phyloP scores from a whole-genome alignment of 768 basidiomycete genomes.

The Sistotremastrum niveocremeum region DNA sequence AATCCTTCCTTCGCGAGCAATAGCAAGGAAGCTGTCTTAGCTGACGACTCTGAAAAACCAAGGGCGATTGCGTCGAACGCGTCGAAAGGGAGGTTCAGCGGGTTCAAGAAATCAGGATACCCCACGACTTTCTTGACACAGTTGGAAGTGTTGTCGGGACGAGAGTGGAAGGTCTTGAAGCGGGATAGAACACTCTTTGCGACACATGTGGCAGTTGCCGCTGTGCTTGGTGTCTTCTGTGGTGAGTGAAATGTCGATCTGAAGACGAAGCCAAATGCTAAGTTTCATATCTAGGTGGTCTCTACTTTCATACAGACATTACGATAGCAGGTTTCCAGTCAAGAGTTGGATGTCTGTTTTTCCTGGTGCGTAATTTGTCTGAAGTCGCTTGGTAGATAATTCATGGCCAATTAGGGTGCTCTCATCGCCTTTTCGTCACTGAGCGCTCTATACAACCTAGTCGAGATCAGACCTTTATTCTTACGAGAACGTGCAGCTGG shows the following conservation, averaged over 20 bases:
- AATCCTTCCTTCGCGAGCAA: neutral
- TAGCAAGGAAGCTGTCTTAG: neutral
- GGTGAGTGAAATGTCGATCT: constrained; percentile 29
- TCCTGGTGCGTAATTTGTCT: constrained; percentile 40
- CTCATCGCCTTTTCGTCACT: constrained; percentile 85
- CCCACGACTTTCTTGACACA: constrained; percentile 82
- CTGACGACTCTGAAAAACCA: neutral
- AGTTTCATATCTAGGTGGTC: constrained; percentile 39
- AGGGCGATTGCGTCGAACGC: neutral
- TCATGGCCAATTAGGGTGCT: constrained; percentile 42
- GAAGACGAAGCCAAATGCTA: neutral
- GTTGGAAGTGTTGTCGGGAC: constrained; percentile 61
- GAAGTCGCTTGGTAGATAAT: constrained; percentile 3
- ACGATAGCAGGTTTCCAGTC: constrained; percentile 91
- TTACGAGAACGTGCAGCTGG: constrained; percentile 74
- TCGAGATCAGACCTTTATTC: constrained; percentile 76
- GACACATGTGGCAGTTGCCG: constrained; percentile 59
- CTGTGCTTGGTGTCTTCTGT: constrained; percentile 74
- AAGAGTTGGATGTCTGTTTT: constrained; percentile 88
- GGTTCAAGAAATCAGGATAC: constrained; percentile 24
- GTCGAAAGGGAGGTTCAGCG: constrained; percentile 1
- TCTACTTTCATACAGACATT: constrained; percentile 69
- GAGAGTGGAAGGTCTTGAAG: constrained; percentile 76
- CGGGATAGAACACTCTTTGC: constrained; percentile 77
- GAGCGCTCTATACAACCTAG: constrained; percentile 81